A percentile compares a stretch with the other conserved stretches of the same genome.
Evolutionary conservation across 2,329 filamentous ascomycete genomes (phyloP).

Genomic region (Phyllosticta capitalensis): DNA sequence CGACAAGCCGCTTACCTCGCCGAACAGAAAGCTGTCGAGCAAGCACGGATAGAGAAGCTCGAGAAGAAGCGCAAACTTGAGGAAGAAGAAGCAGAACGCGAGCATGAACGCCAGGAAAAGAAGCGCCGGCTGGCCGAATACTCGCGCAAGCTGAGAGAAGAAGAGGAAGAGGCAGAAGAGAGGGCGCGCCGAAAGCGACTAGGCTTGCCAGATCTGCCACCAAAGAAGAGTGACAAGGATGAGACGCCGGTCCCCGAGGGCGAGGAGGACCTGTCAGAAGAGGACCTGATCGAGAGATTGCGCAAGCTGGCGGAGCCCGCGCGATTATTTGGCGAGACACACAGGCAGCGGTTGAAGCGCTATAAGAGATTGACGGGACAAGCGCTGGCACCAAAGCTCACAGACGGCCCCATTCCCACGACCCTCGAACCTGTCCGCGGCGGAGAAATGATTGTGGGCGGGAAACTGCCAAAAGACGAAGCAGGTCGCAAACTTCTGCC

Average conservation of each 20-base stretch:
- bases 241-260: slow-evolving; percentile 30
- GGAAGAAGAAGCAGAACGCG: slow-evolving; percentile 68
- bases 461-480: slow-evolving; percentile 51
- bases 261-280: slow-evolving; percentile 58
- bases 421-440: slow-evolving; percentile 71
- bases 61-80: slow-evolving; percentile 80
- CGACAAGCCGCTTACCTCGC: slow-evolving; percentile 70
- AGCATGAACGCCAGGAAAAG: slow-evolving; percentile 69
- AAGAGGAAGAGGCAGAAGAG: slow-evolving; percentile 66
- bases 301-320: slow-evolving; percentile 64
- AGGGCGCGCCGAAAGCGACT: slow-evolving; percentile 62
- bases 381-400: slow-evolving; percentile 40
- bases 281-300: slow-evolving; percentile 58
- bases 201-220: slow-evolving; percentile 65
- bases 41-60: slow-evolving; percentile 58
- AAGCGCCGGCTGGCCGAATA: slow-evolving; percentile 72
- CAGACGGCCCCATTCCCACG: slow-evolving; percentile 76
- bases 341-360: slow-evolving; percentile 57
- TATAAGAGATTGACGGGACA: slow-evolving; percentile 53
- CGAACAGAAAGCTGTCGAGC: slow-evolving; percentile 67
- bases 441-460: slow-evolving; percentile 76
- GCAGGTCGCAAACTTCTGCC: slow-evolving; percentile 64
- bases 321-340: slow-evolving; percentile 71
- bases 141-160: slow-evolving; percentile 57
- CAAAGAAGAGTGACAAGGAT: slow-evolving; percentile 37